Evolutionary conservation across 805 yeast genomes (phyloP), one percentile per base, ranked within the genome.

Genomic region (Wickerhamiella azymoides): DNA sequence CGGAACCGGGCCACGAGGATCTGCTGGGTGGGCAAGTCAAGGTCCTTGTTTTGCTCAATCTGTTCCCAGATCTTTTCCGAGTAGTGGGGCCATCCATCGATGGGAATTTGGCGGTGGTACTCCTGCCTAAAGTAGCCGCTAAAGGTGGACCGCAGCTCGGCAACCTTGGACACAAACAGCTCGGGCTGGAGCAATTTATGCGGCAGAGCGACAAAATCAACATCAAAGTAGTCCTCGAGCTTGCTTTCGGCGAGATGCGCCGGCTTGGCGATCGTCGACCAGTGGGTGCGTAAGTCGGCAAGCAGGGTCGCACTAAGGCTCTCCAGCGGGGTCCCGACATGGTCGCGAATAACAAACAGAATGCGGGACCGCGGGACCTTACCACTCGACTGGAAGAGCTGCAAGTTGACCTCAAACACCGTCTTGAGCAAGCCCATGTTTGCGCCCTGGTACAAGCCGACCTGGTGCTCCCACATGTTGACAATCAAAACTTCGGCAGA

Each of bases 11-110:
- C 94, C 19, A 92, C 97, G 49, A 92, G 69, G 27, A 84, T 83
- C 62, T 92, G 98, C 59, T 92, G 98, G 1, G 97, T 88, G 24
- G 98, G 98, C 52, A 92, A 70, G 64, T 92, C 98, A 51, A 92
- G 73, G 60, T 92, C 98, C 63, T 85, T 88, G 65, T 92, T 92
- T 50, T 73, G 71, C 61, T 85, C 94, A 56, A 92, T 92, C 62
- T 85, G 95, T 43, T 83, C 79, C 98, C 98, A 92, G 53, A 94
- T 79, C 57, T 79, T 82, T 46, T 77, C 80, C 1, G 96, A 86
- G 56, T 92, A 92, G 61, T 86, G 64, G 3, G 89, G 73, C 97
- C 98, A 92, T 19, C 96, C 97, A 63, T 92, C 98, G 45, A 89
- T 70, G 10, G 98, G 98, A 47, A 92, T 77, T 40, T 73, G 70